Conservation (phyloP, 2,329 filamentous ascomycete species). For the Lasiodiplodia citricola region DNA sequence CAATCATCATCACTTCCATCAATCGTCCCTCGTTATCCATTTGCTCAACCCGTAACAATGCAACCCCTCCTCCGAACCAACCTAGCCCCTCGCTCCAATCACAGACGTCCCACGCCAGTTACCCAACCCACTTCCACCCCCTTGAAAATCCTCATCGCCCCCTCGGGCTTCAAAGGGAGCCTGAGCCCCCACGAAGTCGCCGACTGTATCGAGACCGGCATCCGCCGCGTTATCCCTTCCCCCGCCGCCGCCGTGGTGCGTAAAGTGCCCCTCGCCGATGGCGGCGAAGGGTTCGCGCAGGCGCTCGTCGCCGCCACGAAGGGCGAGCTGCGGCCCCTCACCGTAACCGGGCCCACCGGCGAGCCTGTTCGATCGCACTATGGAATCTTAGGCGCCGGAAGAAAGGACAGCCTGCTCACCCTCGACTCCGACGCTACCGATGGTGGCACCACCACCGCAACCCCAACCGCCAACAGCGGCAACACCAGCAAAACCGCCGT, state of each 20-base stretch:
- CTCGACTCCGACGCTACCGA: background rate
- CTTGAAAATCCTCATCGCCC: conserved; percentile 53
- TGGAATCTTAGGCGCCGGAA: conserved; percentile 47
- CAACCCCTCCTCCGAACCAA: no score
- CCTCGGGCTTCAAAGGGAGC: conserved; percentile 62
- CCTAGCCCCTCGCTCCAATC: no score
- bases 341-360: conserved; percentile 54
- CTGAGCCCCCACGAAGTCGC: conserved; percentile 56
- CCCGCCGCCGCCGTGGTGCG: conserved; percentile 46
- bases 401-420: no score
- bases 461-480: no score
- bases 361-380: conserved; percentile 52
- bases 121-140: conserved; percentile 16
- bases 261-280: conserved; percentile 60
- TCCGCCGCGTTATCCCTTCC: conserved; percentile 48
- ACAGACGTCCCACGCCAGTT: background rate
- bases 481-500: conserved; percentile 48
- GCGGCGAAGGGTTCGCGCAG: conserved; percentile 58
- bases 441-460: background rate
- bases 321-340: conserved; percentile 46
- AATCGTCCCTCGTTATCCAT: no score
- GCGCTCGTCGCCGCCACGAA: conserved; percentile 52
- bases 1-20: no score
- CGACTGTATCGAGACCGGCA: conserved; percentile 57
- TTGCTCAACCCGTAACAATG: no score